phyloP scores from a whole-genome alignment of 345 rosid genomes.

The Abelmoschus esculentus region DNA sequence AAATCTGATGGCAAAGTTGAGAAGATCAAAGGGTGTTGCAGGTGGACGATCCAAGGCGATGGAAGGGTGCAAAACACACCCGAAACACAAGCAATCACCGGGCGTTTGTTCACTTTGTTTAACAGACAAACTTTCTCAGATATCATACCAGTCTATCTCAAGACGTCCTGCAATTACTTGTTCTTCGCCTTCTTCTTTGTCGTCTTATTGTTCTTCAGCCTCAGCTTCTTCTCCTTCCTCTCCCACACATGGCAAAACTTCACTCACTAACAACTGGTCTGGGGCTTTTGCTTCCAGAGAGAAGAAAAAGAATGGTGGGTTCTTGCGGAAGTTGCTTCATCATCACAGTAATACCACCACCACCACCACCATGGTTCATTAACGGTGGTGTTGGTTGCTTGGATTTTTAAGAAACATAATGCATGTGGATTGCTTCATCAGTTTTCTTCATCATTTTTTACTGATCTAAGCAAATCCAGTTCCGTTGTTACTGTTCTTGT shows the following conservation, averaged over 20 bases:
- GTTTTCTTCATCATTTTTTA: not conserved
- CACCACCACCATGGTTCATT: conserved; percentile 1
- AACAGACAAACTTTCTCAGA: conserved; percentile 36
- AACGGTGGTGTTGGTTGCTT: not conserved
- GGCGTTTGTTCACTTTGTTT: conserved; percentile 61
- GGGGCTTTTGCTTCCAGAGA: conserved; percentile 16
- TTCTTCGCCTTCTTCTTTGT: conserved; percentile 18
- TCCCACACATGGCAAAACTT: conserved; percentile 16
- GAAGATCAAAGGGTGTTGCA: conserved; percentile 15
- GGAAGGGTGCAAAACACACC: conserved; percentile 42
- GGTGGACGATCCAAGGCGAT: conserved; percentile 5
- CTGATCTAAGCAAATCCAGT: not conserved
- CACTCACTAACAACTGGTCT: not conserved
- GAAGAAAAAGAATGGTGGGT: conserved; percentile 27
- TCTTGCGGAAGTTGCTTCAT: conserved; percentile 33
- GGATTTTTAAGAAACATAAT: not conserved
- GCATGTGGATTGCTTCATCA: not conserved
- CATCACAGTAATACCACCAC: not conserved
- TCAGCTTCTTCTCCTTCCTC: conserved; percentile 31
- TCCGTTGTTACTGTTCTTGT: not conserved
- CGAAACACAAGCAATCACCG: conserved; percentile 44
- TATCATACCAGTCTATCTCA: conserved; percentile 6
- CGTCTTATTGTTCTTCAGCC: conserved; percentile 29
- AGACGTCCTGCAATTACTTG: conserved; percentile 1
- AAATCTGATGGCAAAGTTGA: conserved; percentile 19